A percentile compares a stretch with the other conserved stretches of the same genome.
These are phyloP conservation scores for Lachancea cidri DNA, from an alignment of 805 yeast genomes.

Conservation along the genomic window DNA sequence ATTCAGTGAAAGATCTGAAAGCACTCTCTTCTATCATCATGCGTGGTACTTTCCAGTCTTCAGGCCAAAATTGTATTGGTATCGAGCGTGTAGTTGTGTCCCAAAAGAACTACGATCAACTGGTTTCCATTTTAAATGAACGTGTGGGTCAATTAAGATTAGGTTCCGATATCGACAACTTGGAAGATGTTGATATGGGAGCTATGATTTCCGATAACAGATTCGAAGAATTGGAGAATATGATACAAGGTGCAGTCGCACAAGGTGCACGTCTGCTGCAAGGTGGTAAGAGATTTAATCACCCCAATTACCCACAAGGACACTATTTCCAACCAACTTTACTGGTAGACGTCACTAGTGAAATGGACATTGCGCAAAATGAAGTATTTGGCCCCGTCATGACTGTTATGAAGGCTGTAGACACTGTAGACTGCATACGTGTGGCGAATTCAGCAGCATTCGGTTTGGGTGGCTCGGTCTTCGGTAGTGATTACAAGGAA, in stretches of 20 bases:
- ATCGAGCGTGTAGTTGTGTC: conserved; percentile 89
- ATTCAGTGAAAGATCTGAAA: conserved; percentile 58
- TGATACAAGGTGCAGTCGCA: conserved; percentile 67
- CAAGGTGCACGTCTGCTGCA: conserved; percentile 74
- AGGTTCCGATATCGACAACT: conserved; percentile 90
- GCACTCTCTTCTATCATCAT: conserved; percentile 71
- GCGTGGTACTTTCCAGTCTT: conserved; percentile 95
- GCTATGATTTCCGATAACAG: conserved; percentile 83
- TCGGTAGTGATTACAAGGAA: conserved; percentile 57
- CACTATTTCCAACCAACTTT: conserved; percentile 90
- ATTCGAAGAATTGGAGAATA: conserved; percentile 58
- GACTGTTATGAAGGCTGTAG: conserved; percentile 67
- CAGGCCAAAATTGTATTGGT: conserved; percentile 98
- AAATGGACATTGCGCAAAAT: conserved; percentile 74
- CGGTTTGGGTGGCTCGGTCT: conserved; percentile 90
- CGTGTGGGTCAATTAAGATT: conserved; percentile 61
- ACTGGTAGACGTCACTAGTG: conserved; percentile 70
- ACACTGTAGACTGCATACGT: conserved; percentile 60
- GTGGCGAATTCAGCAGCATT: conserved; percentile 81
- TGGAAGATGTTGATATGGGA: conserved; percentile 91
- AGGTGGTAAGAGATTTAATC: conserved; percentile 78
- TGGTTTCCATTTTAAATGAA: conserved; percentile 51
- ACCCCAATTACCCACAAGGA: conserved; percentile 94
- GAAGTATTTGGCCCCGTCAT: conserved; percentile 95
- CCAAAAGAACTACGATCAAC: conserved; percentile 56